Percentiles rank a stretch among this genome's conserved stretches.
Evolutionary conservation across 768 basidiomycete genomes (phyloP).

Genomic region (Boletus reticuloceps): DNA sequence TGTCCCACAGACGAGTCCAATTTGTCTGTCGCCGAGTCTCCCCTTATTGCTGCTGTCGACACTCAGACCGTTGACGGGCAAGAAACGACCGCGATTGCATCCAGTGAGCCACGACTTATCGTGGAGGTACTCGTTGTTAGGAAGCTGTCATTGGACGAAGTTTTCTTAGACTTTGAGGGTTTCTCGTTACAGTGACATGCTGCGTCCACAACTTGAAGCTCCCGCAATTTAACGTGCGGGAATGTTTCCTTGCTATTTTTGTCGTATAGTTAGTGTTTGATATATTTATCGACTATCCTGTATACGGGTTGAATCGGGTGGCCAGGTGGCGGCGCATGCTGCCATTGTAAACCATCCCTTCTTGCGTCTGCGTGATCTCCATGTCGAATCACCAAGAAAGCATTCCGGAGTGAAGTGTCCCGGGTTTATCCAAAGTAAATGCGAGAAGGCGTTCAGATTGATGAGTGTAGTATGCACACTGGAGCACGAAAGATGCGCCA

Average conservation of each 20-base stretch:
- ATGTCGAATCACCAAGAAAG: too few species aligned
- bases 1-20: slow-evolving; percentile 6
- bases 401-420: too few species aligned
- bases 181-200: slow-evolving; percentile 36
- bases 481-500: too few species aligned
- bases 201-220: background rate
- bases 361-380: too few species aligned
- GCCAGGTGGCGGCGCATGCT: too few species aligned
- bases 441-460: too few species aligned
- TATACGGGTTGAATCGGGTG: too few species aligned
- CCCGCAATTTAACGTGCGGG: background rate
- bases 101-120: slow-evolving; percentile 54
- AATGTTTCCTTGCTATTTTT: background rate
- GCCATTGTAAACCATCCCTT: too few species aligned
- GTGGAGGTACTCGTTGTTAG: slow-evolving; percentile 80
- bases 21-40: slow-evolving; percentile 27
- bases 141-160: slow-evolving; percentile 74
- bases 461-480: background rate
- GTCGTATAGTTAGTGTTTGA: background rate
- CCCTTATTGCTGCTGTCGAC: slow-evolving; percentile 34
- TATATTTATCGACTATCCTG: background rate
- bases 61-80: slow-evolving; percentile 2
- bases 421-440: too few species aligned
- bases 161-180: slow-evolving; percentile 71
- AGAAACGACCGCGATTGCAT: background rate